These are phyloP conservation scores for Chaetomiaceae sp. DNA, from an alignment of 2,329 filamentous ascomycete species.

Conservation along the genomic window DNA sequence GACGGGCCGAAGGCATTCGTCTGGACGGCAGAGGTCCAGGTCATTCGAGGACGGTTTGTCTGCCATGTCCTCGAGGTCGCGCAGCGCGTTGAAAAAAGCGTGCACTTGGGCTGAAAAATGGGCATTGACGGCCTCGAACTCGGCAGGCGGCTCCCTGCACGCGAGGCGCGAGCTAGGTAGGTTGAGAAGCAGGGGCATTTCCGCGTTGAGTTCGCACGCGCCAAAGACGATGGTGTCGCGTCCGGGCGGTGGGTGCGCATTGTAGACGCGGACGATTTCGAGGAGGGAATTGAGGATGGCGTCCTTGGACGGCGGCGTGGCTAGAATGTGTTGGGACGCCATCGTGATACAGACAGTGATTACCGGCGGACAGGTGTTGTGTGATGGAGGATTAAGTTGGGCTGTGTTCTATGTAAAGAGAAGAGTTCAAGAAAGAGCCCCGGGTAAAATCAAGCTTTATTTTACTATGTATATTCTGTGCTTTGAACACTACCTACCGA, in stretches of 20 bases:
- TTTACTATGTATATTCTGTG: too few species aligned
- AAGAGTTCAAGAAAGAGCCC: too few species aligned
- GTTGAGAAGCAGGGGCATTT: conserved; percentile 2
- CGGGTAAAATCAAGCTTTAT: too few species aligned
- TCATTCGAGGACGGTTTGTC: conserved; percentile 7
- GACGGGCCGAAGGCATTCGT: conserved; percentile 15
- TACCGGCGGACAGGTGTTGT: too few species aligned
- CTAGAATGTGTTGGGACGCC: conserved; percentile 4
- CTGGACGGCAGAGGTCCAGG: too few species aligned
- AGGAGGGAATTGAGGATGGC: conserved; percentile 8
- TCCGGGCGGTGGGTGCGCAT: too few species aligned
- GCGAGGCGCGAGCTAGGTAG: too few species aligned
- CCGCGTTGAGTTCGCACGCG: background rate
- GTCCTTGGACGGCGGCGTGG: conserved; percentile 1
- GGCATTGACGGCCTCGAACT: background rate
- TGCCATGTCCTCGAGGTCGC: conserved; percentile 14
- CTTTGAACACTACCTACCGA: too few species aligned
- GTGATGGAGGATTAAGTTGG: too few species aligned
- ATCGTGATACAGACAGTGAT: too few species aligned
- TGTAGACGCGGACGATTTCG: background rate
- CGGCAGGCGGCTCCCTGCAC: background rate
- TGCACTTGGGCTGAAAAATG: conserved; percentile 4
- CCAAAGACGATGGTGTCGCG: background rate
- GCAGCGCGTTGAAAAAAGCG: background rate
- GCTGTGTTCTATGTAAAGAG: too few species aligned